Conservation (phyloP, 2,329 filamentous ascomycete genomes). For the Nectriaceae sp. region DNA sequence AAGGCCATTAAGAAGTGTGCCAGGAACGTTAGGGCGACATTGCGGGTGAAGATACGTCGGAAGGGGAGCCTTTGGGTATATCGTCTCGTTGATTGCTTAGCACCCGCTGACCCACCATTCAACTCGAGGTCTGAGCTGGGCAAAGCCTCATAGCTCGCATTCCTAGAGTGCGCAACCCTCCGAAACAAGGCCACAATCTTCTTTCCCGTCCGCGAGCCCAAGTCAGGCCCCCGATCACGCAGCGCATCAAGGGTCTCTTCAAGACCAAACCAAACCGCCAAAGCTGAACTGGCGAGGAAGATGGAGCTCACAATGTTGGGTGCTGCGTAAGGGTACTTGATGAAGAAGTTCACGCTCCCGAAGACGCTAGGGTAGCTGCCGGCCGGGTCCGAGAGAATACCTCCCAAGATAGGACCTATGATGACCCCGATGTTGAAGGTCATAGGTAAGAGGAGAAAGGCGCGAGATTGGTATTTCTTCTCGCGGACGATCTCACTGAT, state of each 20-base stretch:
- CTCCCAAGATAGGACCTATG: conserved; percentile 69
- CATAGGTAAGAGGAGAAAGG: conserved; percentile 77
- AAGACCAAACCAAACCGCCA: conserved; percentile 51
- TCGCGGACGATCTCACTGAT: conserved; percentile 71
- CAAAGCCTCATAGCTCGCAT: conserved; percentile 23
- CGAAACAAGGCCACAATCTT: conserved; percentile 16
- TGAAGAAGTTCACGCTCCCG: conserved; percentile 47
- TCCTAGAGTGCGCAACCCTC: conserved; percentile 1
- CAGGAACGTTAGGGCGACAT: conserved; percentile 57
- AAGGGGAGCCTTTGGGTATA: conserved; percentile 54
- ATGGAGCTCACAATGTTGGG: conserved; percentile 56
- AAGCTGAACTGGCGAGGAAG: conserved; percentile 46
- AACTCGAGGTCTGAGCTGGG: conserved; percentile 26
- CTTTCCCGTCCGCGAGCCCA: conserved; percentile 43
- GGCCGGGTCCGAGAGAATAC: conserved; percentile 66
- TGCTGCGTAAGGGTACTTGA: conserved; percentile 53
- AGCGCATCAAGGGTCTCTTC: conserved; percentile 56
- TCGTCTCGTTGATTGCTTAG: conserved; percentile 26
- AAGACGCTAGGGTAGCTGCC: conserved; percentile 58
- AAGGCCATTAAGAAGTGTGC: conserved; percentile 70
- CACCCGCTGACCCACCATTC: neutral
- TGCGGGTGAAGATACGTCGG: conserved; percentile 55
- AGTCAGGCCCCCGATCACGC: conserved; percentile 39
- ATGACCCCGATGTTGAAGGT: conserved; percentile 74
- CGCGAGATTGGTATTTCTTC: conserved; percentile 65